Evolutionary conservation across 768 basidiomycete species (phyloP), one percentile per base, ranked within the genome.

Genomic region (Phlegmacium glaucopus): DNA sequence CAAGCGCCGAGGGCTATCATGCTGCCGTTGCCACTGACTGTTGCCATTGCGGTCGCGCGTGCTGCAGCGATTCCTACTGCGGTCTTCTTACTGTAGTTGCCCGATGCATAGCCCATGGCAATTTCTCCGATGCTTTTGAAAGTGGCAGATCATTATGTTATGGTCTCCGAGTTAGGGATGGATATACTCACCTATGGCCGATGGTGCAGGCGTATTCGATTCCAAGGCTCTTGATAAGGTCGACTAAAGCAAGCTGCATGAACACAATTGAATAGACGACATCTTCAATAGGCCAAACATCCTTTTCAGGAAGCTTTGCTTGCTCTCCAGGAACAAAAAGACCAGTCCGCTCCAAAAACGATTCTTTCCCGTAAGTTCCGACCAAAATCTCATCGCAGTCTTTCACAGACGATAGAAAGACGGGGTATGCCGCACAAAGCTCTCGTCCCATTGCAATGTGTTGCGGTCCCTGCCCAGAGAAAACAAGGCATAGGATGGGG

Each of bases 41-140:
- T 2, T 22, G 2, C 22, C 22, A 22, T 22, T 3, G 22, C 22
- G 22, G 22, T 22, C 5, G 22, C 46, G 11, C 72, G 67, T 9
- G 64, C 65, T 39, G 73, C 66, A 1, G 73, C 64, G 5, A 75
- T 50, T 51, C 72, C 68, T n/a, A 75, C 17, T 2, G 69, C 72
- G 60, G 70, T 56, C 2, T 57, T 61, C 39, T 66, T 61, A 1
- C 65, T 53, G 1, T 52, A 60, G 1, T 72, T 67, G 12, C 72
- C 71, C 4, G 68, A 71, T 0, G 72, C 68, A 48, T 72, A 72
- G 6, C 73, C 47, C 12, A 73, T 28, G 0, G 70, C 64, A 0
- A 69, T 69, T 48, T 76, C 74, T 12, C 74, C 74, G 8, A 27
- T 4, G 70, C 35, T 37, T 22, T 22, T 22, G n/a, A n/a, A n/a